Evolutionary conservation across 176 grass and related monocot genomes (phyloP).

Genomic region (Elaeis guineensis): DNA sequence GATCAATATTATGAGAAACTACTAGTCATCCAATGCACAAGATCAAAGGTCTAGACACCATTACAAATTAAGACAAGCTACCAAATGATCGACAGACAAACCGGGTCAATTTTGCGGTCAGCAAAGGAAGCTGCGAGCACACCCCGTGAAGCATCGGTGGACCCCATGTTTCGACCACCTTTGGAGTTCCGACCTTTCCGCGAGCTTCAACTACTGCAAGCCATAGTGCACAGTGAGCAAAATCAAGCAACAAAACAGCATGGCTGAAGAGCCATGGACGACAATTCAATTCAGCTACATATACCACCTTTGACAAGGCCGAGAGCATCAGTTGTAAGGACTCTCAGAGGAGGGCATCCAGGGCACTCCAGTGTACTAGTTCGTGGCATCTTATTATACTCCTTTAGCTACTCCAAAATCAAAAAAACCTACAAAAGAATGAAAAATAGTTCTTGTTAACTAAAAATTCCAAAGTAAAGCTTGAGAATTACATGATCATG

Average conservation of each 20-base stretch:
- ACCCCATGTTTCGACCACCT: slow-evolving; percentile 89
- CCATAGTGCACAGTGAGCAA: background rate
- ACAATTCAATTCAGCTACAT: too few relatives aligned
- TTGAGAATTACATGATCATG: too few relatives aligned
- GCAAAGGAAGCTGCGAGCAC: slow-evolving; percentile 52
- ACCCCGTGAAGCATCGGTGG: slow-evolving; percentile 51
- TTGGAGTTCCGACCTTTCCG: slow-evolving; percentile 40
- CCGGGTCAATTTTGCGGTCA: slow-evolving; percentile 50
- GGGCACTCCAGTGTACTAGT: slow-evolving; percentile 52
- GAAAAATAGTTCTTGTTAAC: too few relatives aligned
- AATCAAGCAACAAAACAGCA: background rate
- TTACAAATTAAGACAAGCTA: background rate
- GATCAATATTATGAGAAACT: background rate
- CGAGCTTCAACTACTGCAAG: slow-evolving; percentile 62
- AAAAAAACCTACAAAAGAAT: too few relatives aligned
- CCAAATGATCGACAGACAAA: slow-evolving; percentile 14
- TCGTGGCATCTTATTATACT: slow-evolving; percentile 51
- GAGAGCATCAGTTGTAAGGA: slow-evolving; percentile 61
- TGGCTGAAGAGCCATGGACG: background rate
- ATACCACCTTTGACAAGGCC: slow-evolving; percentile 77
- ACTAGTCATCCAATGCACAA: background rate
- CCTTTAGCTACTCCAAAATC: too few relatives aligned
- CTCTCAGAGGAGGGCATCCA: slow-evolving; percentile 73
- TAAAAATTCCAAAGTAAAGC: too few relatives aligned
- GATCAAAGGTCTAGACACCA: background rate